These are phyloP conservation scores for Aspergillus fructus DNA, from an alignment of 2,329 filamentous ascomycete species.

Conservation along the genomic window DNA sequence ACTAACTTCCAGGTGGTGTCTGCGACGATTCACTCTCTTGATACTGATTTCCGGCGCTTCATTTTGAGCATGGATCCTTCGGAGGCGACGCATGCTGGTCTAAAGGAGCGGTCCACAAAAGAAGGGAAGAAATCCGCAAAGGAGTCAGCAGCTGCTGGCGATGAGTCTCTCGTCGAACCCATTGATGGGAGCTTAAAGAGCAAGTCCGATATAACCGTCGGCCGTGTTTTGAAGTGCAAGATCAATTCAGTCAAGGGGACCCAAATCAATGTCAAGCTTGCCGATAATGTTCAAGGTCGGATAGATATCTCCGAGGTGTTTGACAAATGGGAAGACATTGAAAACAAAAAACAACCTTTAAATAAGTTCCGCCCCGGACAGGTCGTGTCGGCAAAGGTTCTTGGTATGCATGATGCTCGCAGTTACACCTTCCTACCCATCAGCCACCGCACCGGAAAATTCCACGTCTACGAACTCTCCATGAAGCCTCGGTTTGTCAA, in stretches of 20 bases:
- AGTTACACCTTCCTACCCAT: slow-evolving; percentile 91
- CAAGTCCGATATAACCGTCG: slow-evolving; percentile 71
- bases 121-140: slow-evolving; percentile 17
- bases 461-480: slow-evolving; percentile 80
- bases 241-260: slow-evolving; percentile 85
- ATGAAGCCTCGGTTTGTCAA: slow-evolving; percentile 65
- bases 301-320: slow-evolving; percentile 91
- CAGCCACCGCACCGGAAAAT: slow-evolving; percentile 77
- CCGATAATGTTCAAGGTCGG: slow-evolving; percentile 86
- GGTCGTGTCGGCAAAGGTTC: slow-evolving; percentile 69
- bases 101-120: slow-evolving; percentile 30
- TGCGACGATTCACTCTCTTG: slow-evolving; percentile 70
- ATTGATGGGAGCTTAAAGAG: slow-evolving; percentile 64
- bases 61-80: slow-evolving; percentile 58
- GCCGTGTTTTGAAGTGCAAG: slow-evolving; percentile 71
- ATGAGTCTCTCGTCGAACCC: slow-evolving; percentile 50
- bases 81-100: slow-evolving; percentile 51
- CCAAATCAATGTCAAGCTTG: slow-evolving; percentile 85
- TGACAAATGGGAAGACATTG: slow-evolving; percentile 82
- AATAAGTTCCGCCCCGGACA: slow-evolving; percentile 70
- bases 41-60: slow-evolving; percentile 69
- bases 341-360: slow-evolving; percentile 78
- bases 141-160: slow-evolving; percentile 39
- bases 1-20: slow-evolving; percentile 72
- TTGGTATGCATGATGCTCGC: slow-evolving; percentile 85